Conservation (phyloP, 2,329 filamentous ascomycete species). For the Fonsecaea pedrosoi region DNA sequence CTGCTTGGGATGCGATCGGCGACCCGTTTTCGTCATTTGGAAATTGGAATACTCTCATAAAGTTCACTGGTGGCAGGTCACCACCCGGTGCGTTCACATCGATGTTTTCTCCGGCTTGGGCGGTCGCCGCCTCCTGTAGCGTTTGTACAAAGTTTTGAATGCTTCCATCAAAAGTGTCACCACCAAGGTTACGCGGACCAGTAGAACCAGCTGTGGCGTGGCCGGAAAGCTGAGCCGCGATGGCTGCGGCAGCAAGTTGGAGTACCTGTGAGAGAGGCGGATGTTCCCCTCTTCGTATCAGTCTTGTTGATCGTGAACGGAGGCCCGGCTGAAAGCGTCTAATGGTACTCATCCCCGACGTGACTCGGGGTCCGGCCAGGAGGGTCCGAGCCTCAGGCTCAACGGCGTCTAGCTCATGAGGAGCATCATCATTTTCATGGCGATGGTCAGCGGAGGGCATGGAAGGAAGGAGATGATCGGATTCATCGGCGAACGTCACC, state of each 20-base stretch:
- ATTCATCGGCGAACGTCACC: conserved; percentile 44
- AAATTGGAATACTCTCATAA: conserved; percentile 73
- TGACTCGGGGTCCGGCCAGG: conserved; percentile 42
- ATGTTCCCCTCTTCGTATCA: conserved; percentile 65
- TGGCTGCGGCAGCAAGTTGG: conserved; percentile 68
- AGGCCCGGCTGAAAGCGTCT: conserved; percentile 52
- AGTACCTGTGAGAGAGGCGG: conserved; percentile 67
- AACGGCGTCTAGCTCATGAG: conserved; percentile 51
- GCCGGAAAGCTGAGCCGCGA: conserved; percentile 70
- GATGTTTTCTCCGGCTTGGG: conserved; percentile 56
- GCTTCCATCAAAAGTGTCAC: conserved; percentile 65
- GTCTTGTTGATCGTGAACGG: conserved; percentile 61
- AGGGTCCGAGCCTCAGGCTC: conserved; percentile 48
- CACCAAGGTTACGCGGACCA: conserved; percentile 61
- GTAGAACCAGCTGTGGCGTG: conserved; percentile 62
- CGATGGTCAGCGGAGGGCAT: conserved; percentile 49
- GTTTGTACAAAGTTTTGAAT: conserved; percentile 69
- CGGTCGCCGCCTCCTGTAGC: conserved; percentile 67
- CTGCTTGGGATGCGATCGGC: conserved; percentile 40
- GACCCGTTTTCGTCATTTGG: conserved; percentile 57
- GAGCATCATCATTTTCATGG: conserved; percentile 49
- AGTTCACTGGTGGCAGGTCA: conserved; percentile 65
- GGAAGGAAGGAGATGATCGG: conserved; percentile 46
- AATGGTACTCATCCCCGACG: conserved; percentile 44
- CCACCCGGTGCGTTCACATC: conserved; percentile 49